These are phyloP conservation scores for Epichloe typhina DNA, from an alignment of 2,329 filamentous ascomycete genomes.

Conservation along the genomic window DNA sequence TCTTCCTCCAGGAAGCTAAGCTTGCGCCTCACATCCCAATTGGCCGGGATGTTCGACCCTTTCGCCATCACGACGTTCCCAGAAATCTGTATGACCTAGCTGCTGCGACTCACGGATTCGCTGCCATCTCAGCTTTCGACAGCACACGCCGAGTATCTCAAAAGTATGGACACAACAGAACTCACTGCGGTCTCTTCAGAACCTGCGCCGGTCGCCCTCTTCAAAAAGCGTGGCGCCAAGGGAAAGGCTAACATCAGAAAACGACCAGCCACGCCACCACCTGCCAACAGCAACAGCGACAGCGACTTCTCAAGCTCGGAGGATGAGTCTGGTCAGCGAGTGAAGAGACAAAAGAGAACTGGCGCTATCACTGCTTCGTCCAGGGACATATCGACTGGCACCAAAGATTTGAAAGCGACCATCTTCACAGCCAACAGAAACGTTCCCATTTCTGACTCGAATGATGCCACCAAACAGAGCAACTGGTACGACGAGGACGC, in stretches of 20 bases:
- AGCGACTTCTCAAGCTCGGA: conserved; percentile 54
- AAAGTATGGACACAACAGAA: conserved; percentile 4
- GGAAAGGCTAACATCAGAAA: conserved; percentile 69
- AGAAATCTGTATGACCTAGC: neutral
- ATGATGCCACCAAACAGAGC: conserved; percentile 79
- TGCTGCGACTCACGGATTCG: neutral
- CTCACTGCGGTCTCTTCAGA: neutral
- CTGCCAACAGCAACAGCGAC: conserved; percentile 45
- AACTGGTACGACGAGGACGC: conserved; percentile 81
- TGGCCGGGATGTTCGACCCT: neutral
- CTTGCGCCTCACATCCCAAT: neutral
- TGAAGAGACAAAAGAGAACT: conserved; percentile 66
- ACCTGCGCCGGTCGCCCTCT: conserved; percentile 46
- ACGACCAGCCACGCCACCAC: conserved; percentile 64
- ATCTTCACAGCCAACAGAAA: conserved; percentile 48
- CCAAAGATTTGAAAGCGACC: conserved; percentile 33
- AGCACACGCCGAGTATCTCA: neutral
- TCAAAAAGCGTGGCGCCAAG: conserved; percentile 77
- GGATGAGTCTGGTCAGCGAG: conserved; percentile 59
- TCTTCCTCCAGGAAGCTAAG: neutral
- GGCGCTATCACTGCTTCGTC: conserved; percentile 54
- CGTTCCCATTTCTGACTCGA: conserved; percentile 49
- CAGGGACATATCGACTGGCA: conserved; percentile 25
- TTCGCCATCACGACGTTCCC: neutral
- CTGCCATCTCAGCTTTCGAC: neutral